These are phyloP conservation scores for Cladosporium sp. DNA, from an alignment of 2,329 filamentous ascomycete genomes.

Conservation along the genomic window DNA sequence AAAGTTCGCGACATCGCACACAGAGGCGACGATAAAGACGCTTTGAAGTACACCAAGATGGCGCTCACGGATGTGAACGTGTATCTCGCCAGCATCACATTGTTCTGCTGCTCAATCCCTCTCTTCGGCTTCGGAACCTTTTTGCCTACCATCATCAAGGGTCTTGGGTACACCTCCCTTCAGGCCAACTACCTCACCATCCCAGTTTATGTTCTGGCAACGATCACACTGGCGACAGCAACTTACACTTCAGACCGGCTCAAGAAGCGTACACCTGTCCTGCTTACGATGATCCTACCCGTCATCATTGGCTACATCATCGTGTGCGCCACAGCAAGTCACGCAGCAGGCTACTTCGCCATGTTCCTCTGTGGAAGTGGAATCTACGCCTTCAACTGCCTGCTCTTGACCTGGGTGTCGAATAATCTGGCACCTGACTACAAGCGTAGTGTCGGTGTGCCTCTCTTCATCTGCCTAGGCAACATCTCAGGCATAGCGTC, in stretches of 20 bases:
- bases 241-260: constrained; percentile 25
- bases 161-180: constrained; percentile 39
- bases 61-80: constrained; percentile 32
- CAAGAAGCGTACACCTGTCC: constrained; percentile 26
- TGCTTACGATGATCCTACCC: constrained; percentile 26
- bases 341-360: constrained; percentile 25
- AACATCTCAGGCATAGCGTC: constrained; percentile 32
- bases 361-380: constrained; percentile 26
- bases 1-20: constrained; percentile 28
- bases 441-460: constrained; percentile 54
- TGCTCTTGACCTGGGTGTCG: constrained; percentile 56
- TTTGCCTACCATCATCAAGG: constrained; percentile 38
- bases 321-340: constrained; percentile 26
- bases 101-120: constrained; percentile 30
- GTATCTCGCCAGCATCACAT: constrained; percentile 26
- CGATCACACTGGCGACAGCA: constrained; percentile 20
- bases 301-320: constrained; percentile 34
- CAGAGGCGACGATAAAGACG: constrained; percentile 29
- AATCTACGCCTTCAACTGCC: constrained; percentile 52
- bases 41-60: constrained; percentile 28
- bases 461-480: constrained; percentile 53
- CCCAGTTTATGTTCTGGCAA: constrained; percentile 37
- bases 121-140: constrained; percentile 20
- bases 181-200: constrained; percentile 44
- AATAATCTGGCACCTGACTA: constrained; percentile 55